A percentile compares a stretch with the other conserved stretches of the same genome.
Evolutionary conservation across 352 stramenopile genomes (phyloP).

Genomic region (Globisporangium alternatum): DNA sequence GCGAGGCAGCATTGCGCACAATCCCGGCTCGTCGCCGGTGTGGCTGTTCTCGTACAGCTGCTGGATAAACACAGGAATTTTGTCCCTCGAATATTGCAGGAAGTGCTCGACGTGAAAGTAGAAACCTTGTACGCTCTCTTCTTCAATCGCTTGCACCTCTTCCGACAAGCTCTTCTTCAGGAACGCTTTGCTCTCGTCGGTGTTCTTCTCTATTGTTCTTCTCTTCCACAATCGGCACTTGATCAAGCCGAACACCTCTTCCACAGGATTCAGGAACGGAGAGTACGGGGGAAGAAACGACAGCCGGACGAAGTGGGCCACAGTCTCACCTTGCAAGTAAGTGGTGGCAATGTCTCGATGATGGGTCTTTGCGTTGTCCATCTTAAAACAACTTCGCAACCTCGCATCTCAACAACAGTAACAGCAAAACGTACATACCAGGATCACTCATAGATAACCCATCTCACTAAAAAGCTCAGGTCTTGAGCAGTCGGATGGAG

Average conservation of each 20-base stretch:
- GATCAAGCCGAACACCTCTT: neutral
- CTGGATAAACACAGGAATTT: neutral
- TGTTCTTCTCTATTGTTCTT: neutral
- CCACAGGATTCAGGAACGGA: neutral
- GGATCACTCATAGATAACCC: neutral
- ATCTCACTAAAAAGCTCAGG: conserved; percentile 9
- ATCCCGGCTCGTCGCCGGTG: neutral
- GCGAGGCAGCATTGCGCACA: neutral
- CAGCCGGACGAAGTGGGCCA: neutral
- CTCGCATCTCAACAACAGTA: too few species aligned
- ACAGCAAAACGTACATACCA: too few species aligned
- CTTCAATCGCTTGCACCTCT: neutral
- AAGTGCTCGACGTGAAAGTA: neutral
- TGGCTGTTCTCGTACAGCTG: neutral
- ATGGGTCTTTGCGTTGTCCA: neutral
- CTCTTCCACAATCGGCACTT: neutral
- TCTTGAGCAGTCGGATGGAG: conserved; percentile 17
- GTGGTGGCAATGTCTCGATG: neutral
- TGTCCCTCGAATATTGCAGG: neutral
- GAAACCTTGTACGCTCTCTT: neutral
- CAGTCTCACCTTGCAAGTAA: neutral
- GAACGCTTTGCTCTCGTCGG: neutral
- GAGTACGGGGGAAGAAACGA: neutral
- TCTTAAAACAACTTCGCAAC: too few species aligned
- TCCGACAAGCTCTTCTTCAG: neutral